phyloP scores from a whole-genome alignment of 768 basidiomycete genomes.

The Serendipita sp. region DNA sequence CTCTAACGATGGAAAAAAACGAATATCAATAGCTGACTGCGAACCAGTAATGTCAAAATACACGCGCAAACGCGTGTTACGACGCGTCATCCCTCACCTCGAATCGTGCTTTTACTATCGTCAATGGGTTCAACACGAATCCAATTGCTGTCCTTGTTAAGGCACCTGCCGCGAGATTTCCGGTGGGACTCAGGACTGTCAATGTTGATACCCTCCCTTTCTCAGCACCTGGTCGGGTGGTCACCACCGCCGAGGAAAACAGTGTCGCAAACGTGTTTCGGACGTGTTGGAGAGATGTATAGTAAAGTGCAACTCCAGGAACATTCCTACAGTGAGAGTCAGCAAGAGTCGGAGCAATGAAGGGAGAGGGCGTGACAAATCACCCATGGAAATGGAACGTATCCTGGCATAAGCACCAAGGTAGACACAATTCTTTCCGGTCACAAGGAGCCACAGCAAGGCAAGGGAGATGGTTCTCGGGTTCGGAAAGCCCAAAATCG shows the following conservation, averaged over 20 bases:
- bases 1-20: constrained; percentile 33
- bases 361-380: not conserved
- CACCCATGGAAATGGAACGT: no score
- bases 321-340: constrained; percentile 44
- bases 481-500: no score
- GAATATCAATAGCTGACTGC: not conserved
- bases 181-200: constrained; percentile 43
- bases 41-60: no score
- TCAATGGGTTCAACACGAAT: constrained; percentile 74
- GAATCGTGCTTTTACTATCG: constrained; percentile 80
- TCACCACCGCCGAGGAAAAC: constrained; percentile 13
- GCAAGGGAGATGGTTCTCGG: no score
- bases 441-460: no score
- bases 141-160: constrained; percentile 67
- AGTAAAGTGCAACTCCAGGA: constrained; percentile 84
- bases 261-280: constrained; percentile 40
- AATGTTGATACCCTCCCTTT: constrained; percentile 10
- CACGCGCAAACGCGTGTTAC: not conserved
- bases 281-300: constrained; percentile 70
- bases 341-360: constrained; percentile 15
- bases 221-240: constrained; percentile 18
- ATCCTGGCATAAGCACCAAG: no score
- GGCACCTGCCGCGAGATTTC: constrained; percentile 72
- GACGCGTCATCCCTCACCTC: constrained; percentile 35
- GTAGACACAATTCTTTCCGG: no score